These are phyloP conservation scores for Pseudoneurospora amorphoporcata DNA, from an alignment of 495 filamentous ascomycete genomes.

Conservation along the genomic window DNA sequence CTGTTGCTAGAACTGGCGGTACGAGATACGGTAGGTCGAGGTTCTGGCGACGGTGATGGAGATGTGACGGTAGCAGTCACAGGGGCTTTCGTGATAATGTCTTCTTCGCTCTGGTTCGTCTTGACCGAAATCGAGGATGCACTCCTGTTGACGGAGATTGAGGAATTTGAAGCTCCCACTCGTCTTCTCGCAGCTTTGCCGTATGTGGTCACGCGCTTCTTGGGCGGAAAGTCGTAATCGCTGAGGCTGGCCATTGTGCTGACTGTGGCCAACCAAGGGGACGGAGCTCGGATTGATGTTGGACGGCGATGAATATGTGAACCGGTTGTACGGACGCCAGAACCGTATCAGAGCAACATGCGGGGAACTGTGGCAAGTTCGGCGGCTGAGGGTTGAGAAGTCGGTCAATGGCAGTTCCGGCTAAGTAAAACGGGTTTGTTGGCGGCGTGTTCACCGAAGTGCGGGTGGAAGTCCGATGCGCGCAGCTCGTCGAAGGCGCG, in stretches of 20 bases:
- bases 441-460: not conserved
- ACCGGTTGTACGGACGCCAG: not conserved
- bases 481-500: not conserved
- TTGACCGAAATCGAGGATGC: not conserved
- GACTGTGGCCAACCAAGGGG: not conserved
- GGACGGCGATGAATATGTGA: not conserved
- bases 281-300: not conserved
- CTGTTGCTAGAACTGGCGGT: constrained; percentile 1
- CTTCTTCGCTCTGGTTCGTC: not conserved
- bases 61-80: not conserved
- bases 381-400: not conserved
- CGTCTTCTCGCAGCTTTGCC: constrained; percentile 27
- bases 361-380: not conserved
- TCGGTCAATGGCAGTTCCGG: not conserved
- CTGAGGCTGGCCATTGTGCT: constrained; percentile 21
- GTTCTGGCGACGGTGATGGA: constrained; percentile 13
- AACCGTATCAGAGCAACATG: not conserved
- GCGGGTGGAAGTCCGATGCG: not conserved
- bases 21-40: constrained; percentile 4
- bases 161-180: constrained; percentile 12
- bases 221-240: constrained; percentile 27
- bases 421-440: not conserved
- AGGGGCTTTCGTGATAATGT: not conserved
- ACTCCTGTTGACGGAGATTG: not conserved
- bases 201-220: constrained; percentile 29